A percentile compares a stretch with the other conserved stretches of the same genome.
Conservation (phyloP, 371 early-diverging fungal genomes). For the Polyrhizophydium stewartii region DNA sequence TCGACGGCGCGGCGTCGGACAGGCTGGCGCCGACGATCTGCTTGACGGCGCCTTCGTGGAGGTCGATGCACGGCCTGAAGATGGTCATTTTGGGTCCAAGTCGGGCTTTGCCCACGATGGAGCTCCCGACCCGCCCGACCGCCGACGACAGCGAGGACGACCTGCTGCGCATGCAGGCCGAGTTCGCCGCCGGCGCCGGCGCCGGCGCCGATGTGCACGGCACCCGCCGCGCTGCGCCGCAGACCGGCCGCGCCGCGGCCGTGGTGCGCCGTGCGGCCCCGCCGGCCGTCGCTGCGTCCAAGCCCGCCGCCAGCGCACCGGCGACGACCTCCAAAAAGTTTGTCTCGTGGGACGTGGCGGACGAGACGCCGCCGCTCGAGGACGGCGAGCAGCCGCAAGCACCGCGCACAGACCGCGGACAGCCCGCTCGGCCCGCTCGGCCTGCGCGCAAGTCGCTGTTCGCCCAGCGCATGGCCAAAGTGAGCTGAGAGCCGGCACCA, state of each 20-base stretch:
- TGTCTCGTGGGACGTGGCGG: not conserved
- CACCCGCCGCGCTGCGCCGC: constrained; percentile 22
- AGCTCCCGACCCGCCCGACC: constrained; percentile 4
- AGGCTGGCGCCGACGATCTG: constrained; percentile 96
- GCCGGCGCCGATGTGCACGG: constrained; percentile 50
- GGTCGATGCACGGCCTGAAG: constrained; percentile 94
- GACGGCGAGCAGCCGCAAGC: no score
- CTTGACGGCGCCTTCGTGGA: constrained; percentile 95
- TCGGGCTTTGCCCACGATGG: no score
- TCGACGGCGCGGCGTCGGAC: constrained; percentile 53
- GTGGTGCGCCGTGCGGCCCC: no score
- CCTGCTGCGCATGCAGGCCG: constrained; percentile 53
- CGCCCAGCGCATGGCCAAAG: no score
- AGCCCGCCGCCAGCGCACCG: constrained; percentile 2
- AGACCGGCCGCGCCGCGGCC: constrained; percentile 7
- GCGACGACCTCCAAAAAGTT: not conserved
- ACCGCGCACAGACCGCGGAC: no score
- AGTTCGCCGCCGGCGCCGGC: constrained; percentile 39
- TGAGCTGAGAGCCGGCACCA: no score
- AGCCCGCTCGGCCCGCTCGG: no score
- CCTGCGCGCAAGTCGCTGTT: no score
- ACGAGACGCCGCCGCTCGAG: no score
- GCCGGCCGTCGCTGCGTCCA: no score
- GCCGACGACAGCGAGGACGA: constrained; percentile 45
- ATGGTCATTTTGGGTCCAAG: constrained; percentile 2